A percentile compares a stretch with the other conserved stretches of the same genome.
These are phyloP conservation scores for Nitzschia sp. DNA, from an alignment of 108 stramenopile genomes.

Conservation along the genomic window DNA sequence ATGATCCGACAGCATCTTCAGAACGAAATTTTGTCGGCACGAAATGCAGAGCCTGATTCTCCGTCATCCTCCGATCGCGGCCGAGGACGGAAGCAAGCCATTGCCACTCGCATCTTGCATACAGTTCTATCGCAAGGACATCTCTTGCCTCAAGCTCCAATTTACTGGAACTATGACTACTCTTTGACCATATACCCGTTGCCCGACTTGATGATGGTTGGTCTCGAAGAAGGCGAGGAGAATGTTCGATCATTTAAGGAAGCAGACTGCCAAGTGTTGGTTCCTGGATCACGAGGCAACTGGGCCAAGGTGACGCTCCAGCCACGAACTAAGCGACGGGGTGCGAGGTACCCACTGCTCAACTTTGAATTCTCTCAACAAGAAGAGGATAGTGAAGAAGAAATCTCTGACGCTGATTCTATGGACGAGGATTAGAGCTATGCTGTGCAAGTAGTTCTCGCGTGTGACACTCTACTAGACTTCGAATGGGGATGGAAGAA, in stretches of 20 bases:
- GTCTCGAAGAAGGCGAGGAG: constrained; percentile 38
- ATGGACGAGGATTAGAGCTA: constrained; percentile 6
- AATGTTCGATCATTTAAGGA: neutral
- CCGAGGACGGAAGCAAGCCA: neutral
- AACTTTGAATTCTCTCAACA: neutral
- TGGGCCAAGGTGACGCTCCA: constrained; percentile 21
- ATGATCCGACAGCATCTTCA: constrained; percentile 80
- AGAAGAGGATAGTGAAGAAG: neutral
- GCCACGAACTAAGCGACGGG: neutral
- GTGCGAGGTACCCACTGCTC: neutral
- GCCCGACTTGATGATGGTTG: constrained; percentile 84
- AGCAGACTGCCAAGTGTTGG: constrained; percentile 1
- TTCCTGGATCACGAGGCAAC: constrained; percentile 4
- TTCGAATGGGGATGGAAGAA: too few species aligned
- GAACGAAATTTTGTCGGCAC: constrained; percentile 53
- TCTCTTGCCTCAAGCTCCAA: constrained; percentile 76
- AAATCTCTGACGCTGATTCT: too few species aligned
- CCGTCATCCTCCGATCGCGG: neutral
- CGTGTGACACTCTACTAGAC: too few species aligned
- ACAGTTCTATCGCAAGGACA: constrained; percentile 92
- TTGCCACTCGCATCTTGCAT: constrained; percentile 51
- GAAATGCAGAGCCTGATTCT: neutral
- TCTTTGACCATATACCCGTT: constrained; percentile 89
- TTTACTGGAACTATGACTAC: constrained; percentile 94
- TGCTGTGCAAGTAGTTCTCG: too few species aligned